These are phyloP conservation scores for Fusarium sp. DNA, from an alignment of 2,329 filamentous ascomycete genomes.

Conservation along the genomic window DNA sequence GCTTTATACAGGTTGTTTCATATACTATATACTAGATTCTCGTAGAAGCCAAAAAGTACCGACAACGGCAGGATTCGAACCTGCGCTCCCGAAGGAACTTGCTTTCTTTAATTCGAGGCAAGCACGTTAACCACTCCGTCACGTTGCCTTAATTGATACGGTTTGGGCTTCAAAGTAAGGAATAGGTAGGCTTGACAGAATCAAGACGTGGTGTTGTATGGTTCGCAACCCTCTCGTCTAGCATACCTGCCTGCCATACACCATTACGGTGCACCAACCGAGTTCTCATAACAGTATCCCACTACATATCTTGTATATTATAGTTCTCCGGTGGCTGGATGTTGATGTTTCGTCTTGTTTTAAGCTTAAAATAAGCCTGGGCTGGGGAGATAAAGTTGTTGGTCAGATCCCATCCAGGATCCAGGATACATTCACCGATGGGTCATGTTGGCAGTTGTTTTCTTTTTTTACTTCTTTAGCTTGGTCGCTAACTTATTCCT, in stretches of 20 bases:
- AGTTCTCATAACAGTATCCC: neutral
- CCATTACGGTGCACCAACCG: neutral
- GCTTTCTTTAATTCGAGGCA: slow-evolving; percentile 11
- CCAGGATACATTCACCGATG: no score
- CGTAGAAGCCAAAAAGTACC: neutral
- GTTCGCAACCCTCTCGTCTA: no score
- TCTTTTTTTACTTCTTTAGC: no score
- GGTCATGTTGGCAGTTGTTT: no score
- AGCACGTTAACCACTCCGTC: slow-evolving; percentile 22
- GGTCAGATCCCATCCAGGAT: neutral
- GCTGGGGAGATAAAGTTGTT: neutral
- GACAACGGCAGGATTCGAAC: slow-evolving; percentile 30
- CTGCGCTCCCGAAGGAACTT: slow-evolving; percentile 23
- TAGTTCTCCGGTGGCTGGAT: neutral
- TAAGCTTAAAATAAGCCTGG: neutral
- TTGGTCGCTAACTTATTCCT: no score
- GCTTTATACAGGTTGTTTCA: no score
- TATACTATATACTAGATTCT: no score
- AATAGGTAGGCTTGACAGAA: no score
- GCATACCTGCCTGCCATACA: no score
- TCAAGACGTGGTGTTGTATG: no score
- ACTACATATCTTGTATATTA: neutral
- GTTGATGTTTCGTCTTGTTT: neutral
- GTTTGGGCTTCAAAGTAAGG: neutral
- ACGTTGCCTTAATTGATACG: slow-evolving; percentile 11